Conservation (phyloP, 805 yeast species). For the Crinitomyces ghanaensis region DNA sequence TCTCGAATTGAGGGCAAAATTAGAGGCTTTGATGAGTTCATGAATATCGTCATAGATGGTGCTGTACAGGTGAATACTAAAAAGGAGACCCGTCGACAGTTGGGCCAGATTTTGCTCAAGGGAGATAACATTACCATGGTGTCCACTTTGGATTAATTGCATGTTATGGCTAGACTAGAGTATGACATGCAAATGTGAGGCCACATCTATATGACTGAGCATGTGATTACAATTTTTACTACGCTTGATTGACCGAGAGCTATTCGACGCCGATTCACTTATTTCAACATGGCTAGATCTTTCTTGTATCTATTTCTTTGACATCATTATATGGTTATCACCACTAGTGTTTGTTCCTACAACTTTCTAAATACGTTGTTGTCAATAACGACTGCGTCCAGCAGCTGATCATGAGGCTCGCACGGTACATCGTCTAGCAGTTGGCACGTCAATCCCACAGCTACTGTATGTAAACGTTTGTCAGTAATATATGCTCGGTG, state of each 20-base stretch:
- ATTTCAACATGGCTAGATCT: no score
- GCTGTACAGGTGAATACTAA: conserved; percentile 52
- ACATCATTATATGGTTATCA: not conserved
- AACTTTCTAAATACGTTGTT: conserved; percentile 17
- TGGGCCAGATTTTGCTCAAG: conserved; percentile 56
- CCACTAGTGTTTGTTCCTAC: not conserved
- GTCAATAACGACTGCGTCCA: conserved; percentile 45
- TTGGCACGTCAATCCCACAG: conserved; percentile 58
- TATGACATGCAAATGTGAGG: no score
- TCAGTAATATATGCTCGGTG: conserved; percentile 28
- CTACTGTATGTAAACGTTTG: conserved; percentile 31
- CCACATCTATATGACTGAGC: no score
- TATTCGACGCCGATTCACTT: not conserved
- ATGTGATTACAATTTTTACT: no score
- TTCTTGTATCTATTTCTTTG: no score
- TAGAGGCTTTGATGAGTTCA: conserved; percentile 93
- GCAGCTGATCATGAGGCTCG: conserved; percentile 51
- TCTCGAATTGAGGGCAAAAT: conserved; percentile 72
- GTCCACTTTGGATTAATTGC: conserved; percentile 29
- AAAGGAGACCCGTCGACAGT: conserved; percentile 36
- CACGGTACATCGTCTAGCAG: conserved; percentile 40
- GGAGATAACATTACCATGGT: conserved; percentile 91
- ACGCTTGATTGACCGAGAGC: conserved; percentile 8
- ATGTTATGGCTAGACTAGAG: no score
- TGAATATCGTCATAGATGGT: conserved; percentile 65